phyloP scores from a whole-genome alignment of 1,284 basidiomycete species.

The Bjerkandera adusta region DNA sequence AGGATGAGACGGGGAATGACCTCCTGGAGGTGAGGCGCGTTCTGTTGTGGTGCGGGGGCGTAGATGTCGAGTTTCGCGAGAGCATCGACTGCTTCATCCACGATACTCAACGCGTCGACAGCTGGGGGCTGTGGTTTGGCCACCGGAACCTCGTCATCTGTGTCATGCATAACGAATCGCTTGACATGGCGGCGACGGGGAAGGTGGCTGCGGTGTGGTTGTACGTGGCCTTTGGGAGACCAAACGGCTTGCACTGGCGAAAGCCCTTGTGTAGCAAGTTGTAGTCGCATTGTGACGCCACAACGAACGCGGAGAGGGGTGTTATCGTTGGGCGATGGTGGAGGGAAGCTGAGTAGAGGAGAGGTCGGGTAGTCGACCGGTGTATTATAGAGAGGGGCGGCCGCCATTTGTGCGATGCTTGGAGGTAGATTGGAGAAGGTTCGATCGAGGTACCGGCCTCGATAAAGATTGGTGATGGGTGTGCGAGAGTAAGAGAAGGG shows the following conservation, averaged over 20 bases:
- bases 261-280: constrained; percentile 20
- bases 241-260: constrained; percentile 15
- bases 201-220: constrained; percentile 29
- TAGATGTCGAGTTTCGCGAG: not conserved
- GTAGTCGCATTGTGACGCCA: constrained; percentile 23
- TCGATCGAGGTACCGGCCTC: too few relatives aligned
- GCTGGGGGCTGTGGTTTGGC: not conserved
- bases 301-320: constrained; percentile 23
- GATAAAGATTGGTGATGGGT: too few relatives aligned
- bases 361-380: constrained; percentile 20
- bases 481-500: too few relatives aligned
- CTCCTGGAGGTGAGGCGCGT: constrained; percentile 23
- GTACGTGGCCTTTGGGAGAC: constrained; percentile 24
- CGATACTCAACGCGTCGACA: not conserved
- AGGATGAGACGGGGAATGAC: constrained; percentile 25
- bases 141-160: constrained; percentile 11
- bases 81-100: constrained; percentile 5
- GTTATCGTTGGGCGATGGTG: constrained; percentile 15
- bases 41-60: constrained; percentile 14
- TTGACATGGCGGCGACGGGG: constrained; percentile 27
- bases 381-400: too few relatives aligned
- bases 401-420: too few relatives aligned
- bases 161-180: constrained; percentile 20
- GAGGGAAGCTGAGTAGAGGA: constrained; percentile 26
- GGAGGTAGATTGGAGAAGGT: too few relatives aligned